Percentiles rank a stretch among this genome's conserved stretches.
Conservation (phyloP, 345 rosid genomes). For the Citrus mangshanensis region DNA sequence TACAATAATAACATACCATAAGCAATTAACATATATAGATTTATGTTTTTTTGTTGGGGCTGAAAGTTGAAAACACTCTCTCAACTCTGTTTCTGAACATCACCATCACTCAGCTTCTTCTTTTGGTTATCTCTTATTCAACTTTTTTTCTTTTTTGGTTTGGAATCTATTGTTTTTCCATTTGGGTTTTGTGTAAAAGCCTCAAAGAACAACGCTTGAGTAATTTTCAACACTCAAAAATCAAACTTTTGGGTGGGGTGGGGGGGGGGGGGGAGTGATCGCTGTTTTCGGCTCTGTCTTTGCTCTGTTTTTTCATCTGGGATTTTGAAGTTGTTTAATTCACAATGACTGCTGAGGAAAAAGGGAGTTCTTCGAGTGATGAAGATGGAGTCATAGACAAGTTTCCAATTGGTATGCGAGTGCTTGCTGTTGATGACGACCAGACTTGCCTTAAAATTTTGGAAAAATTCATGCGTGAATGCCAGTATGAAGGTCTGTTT, state of each 20-base stretch:
- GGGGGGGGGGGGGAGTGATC: background rate
- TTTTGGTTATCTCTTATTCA: background rate
- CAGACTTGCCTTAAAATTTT: slow-evolving; percentile 54
- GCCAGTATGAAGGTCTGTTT: slow-evolving; percentile 58
- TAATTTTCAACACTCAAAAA: background rate
- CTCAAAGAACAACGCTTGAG: background rate
- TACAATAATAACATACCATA: background rate
- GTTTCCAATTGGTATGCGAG: slow-evolving; percentile 59
- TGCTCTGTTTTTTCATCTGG: slow-evolving; percentile 18
- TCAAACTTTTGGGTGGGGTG: background rate
- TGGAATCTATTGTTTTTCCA: background rate
- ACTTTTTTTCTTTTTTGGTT: background rate
- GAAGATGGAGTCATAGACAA: slow-evolving; percentile 29
- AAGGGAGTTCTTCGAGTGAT: slow-evolving; percentile 12
- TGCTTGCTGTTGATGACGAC: slow-evolving; percentile 71
- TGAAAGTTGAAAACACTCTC: slow-evolving; percentile 9
- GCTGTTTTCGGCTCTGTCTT: slow-evolving; percentile 6
- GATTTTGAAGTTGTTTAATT: slow-evolving; percentile 11
- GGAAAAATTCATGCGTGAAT: slow-evolving; percentile 50
- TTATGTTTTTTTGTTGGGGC: slow-evolving; percentile 19
- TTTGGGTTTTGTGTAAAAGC: slow-evolving; percentile 25
- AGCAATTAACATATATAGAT: background rate
- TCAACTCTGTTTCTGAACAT: slow-evolving; percentile 23
- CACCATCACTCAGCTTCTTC: slow-evolving; percentile 22
- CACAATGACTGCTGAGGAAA: slow-evolving; percentile 39